Evolutionary conservation across 2,329 filamentous ascomycete species (phyloP).

Genomic region (Diaporthe amygdali): DNA sequence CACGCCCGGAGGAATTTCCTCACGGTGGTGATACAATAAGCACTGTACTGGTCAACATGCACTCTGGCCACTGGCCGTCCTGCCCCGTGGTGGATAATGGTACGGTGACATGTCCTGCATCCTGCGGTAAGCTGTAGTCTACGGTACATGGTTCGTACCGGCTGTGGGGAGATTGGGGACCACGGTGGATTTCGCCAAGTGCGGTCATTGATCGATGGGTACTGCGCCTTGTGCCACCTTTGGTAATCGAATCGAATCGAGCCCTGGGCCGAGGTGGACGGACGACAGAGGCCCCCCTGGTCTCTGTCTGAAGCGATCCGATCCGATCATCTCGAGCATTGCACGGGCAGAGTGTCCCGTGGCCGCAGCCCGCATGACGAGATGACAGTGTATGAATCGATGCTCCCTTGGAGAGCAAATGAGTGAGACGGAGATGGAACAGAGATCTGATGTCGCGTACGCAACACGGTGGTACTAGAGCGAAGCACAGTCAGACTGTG

Average conservation of each 20-base stretch:
- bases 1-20: neutral
- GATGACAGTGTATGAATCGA: neutral
- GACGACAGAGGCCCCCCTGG: neutral
- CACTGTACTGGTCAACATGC: neutral
- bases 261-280: neutral
- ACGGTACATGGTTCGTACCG: neutral
- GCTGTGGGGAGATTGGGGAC: neutral
- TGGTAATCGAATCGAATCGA: neutral
- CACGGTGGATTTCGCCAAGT: neutral
- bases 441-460: conserved; percentile 15
- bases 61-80: neutral
- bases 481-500: neutral
- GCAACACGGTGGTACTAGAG: neutral
- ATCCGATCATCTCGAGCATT: neutral
- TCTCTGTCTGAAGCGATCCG: neutral
- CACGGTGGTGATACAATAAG: neutral
- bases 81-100: neutral
- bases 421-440: conserved; percentile 15
- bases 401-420: neutral
- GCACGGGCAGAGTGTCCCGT: neutral
- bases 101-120: conserved; percentile 1
- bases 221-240: neutral
- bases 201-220: neutral
- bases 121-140: neutral
- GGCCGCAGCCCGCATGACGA: neutral